Conservation (phyloP, 2,329 filamentous ascomycete species). For the Endothia cerciana region DNA sequence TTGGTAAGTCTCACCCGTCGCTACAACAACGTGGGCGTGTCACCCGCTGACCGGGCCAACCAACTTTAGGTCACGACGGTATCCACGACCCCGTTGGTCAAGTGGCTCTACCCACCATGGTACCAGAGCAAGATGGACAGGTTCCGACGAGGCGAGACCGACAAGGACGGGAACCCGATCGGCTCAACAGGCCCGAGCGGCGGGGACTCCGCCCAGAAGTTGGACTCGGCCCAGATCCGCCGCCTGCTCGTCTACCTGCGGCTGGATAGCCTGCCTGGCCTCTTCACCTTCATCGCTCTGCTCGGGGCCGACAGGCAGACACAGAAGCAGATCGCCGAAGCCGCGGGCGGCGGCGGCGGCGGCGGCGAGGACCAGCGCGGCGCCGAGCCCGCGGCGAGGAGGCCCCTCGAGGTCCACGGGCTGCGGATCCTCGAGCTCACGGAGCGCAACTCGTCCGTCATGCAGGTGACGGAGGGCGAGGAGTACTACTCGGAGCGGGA, state of each 20-base stretch:
- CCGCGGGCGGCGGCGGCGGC: conserved; percentile 9
- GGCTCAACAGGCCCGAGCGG: conserved; percentile 36
- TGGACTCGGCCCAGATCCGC: conserved; percentile 51
- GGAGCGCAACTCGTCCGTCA: conserved; percentile 91
- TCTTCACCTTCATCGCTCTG: conserved; percentile 82
- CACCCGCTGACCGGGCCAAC: background rate
- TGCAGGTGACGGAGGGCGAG: conserved; percentile 85
- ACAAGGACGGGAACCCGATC: conserved; percentile 68
- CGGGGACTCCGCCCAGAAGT: conserved; percentile 36
- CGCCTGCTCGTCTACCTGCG: conserved; percentile 80
- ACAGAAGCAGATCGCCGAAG: conserved; percentile 26
- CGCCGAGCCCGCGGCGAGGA: conserved; percentile 38
- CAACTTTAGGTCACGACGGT: conserved; percentile 70
- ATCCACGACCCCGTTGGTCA: conserved; percentile 76
- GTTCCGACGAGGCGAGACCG: conserved; percentile 81
- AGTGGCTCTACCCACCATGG: conserved; percentile 71
- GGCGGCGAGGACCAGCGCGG: conserved; percentile 34
- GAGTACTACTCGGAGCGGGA: conserved; percentile 71
- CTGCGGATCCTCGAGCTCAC: conserved; percentile 86
- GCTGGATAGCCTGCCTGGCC: conserved; percentile 79
- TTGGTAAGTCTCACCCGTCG: conserved; percentile 45
- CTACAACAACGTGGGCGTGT: background rate
- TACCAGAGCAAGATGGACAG: conserved; percentile 57
- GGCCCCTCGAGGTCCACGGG: conserved; percentile 75
- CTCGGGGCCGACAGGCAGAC: conserved; percentile 53